Conservation (phyloP, 1,284 basidiomycete genomes). For the Irpex sp. region DNA sequence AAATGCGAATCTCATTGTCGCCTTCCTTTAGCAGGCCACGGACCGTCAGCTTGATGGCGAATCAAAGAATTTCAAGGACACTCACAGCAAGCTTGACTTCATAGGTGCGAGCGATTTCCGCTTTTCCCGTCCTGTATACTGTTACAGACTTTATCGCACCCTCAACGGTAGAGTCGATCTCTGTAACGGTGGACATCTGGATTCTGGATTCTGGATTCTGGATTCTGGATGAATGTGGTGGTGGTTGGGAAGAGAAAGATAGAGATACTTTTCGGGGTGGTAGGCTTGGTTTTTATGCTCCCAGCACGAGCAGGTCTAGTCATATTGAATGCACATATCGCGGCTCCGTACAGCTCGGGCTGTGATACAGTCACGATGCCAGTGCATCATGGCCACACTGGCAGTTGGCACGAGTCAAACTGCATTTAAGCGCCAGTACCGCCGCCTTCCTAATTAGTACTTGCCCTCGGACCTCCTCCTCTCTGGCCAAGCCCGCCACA, state of each 20-base stretch:
- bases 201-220: too few species aligned
- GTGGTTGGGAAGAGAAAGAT: not conserved
- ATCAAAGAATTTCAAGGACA: not conserved
- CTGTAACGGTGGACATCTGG: not conserved
- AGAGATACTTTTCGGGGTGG: not conserved
- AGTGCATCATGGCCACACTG: not conserved
- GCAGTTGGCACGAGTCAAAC: not conserved
- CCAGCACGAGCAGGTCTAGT: too few species aligned
- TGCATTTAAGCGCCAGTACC: not conserved
- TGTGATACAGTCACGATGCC: not conserved
- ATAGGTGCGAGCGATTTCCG: constrained; percentile 32
- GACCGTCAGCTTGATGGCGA: too few species aligned
- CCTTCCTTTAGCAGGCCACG: constrained; percentile 34
- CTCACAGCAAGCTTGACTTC: constrained; percentile 29
- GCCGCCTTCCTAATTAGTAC: constrained; percentile 1
- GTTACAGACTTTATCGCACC: constrained; percentile 32
- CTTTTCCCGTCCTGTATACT: constrained; percentile 32
- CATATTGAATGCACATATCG: too few species aligned
- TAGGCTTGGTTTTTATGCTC: not conserved
- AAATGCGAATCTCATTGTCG: constrained; percentile 45
- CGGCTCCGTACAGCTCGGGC: too few species aligned
- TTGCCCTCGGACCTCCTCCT: not conserved
- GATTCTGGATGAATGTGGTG: not conserved
- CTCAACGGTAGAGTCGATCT: constrained; percentile 19
- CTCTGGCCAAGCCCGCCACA: not conserved